These are phyloP conservation scores for Monosporozyma unispora DNA, from an alignment of 805 yeast species.

Conservation along the genomic window DNA sequence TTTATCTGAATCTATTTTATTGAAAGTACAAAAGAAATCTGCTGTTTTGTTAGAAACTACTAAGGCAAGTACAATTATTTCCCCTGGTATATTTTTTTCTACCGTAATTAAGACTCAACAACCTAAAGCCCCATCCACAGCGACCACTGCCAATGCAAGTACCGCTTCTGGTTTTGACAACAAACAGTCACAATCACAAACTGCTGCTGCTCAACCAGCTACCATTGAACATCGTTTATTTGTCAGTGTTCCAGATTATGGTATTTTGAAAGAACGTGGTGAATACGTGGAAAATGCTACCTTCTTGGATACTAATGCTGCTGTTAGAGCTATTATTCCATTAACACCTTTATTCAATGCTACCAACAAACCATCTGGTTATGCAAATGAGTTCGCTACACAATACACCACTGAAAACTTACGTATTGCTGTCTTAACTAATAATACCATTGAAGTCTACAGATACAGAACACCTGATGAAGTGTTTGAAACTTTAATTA, in stretches of 20 bases:
- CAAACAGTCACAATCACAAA: background rate
- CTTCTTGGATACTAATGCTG: slow-evolving; percentile 49
- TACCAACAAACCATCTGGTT: slow-evolving; percentile 67
- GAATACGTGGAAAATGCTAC: slow-evolving; percentile 76
- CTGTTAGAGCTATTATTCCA: slow-evolving; percentile 65
- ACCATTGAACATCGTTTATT: slow-evolving; percentile 41
- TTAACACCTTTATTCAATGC: slow-evolving; percentile 64
- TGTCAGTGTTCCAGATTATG: slow-evolving; percentile 77
- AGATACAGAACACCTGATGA: slow-evolving; percentile 74
- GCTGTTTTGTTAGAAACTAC: slow-evolving; percentile 49
- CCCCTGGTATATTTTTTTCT: slow-evolving; percentile 83
- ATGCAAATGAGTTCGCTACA: slow-evolving; percentile 76
- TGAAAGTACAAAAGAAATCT: slow-evolving; percentile 48
- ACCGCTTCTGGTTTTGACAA: background rate
- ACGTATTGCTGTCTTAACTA: slow-evolving; percentile 75
- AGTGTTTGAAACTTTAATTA: slow-evolving; percentile 60
- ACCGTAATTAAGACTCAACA: slow-evolving; percentile 35
- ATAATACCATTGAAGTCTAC: slow-evolving; percentile 65
- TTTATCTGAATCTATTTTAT: slow-evolving; percentile 25
- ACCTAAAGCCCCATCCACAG: slow-evolving; percentile 10
- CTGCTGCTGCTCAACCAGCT: background rate
- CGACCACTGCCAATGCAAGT: background rate
- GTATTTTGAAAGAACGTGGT: slow-evolving; percentile 64
- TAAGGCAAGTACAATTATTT: slow-evolving; percentile 49
- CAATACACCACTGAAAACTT: slow-evolving; percentile 64